Conservation (phyloP, 805 yeast species). For the Spathaspora gorwiae region DNA sequence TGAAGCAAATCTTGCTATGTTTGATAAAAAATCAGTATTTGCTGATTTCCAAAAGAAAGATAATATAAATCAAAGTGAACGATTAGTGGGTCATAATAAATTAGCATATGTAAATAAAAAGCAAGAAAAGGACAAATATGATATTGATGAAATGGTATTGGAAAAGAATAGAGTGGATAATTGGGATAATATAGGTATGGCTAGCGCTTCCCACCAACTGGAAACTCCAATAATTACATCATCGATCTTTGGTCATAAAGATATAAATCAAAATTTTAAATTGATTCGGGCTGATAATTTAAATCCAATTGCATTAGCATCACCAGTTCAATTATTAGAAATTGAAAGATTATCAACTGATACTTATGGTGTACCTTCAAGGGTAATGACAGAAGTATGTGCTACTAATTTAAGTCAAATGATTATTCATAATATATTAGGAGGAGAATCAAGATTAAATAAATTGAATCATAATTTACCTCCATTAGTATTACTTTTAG, state of each 20-base stretch:
- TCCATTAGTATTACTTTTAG: slow-evolving; percentile 66
- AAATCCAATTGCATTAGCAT: slow-evolving; percentile 51
- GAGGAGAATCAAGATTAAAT: slow-evolving; percentile 61
- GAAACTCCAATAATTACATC: slow-evolving; percentile 13
- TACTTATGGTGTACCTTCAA: slow-evolving; percentile 44
- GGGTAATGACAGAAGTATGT: slow-evolving; percentile 56
- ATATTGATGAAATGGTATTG: slow-evolving; percentile 71
- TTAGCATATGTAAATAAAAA: slow-evolving; percentile 21
- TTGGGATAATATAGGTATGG: slow-evolving; percentile 47
- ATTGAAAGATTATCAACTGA: slow-evolving; percentile 59
- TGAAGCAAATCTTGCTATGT: slow-evolving; percentile 71
- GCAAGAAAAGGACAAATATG: slow-evolving; percentile 48
- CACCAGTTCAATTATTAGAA: slow-evolving; percentile 76
- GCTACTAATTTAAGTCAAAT: slow-evolving; percentile 62
- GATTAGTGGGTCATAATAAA: slow-evolving; percentile 76
- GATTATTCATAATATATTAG: slow-evolving; percentile 49
- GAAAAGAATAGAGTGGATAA: slow-evolving; percentile 38
- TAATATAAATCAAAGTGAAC: slow-evolving; percentile 49
- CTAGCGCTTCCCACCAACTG: slow-evolving; percentile 2
- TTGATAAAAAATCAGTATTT: slow-evolving; percentile 76
- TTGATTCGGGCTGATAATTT: slow-evolving; percentile 17
- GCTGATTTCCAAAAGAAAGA: slow-evolving; percentile 69
- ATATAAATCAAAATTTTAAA: slow-evolving; percentile 9
- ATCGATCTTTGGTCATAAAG: slow-evolving; percentile 8
- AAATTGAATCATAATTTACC: slow-evolving; percentile 69